phyloP scores from a whole-genome alignment of 2,329 filamentous ascomycete species.

The Cytospora chrysosperma region DNA sequence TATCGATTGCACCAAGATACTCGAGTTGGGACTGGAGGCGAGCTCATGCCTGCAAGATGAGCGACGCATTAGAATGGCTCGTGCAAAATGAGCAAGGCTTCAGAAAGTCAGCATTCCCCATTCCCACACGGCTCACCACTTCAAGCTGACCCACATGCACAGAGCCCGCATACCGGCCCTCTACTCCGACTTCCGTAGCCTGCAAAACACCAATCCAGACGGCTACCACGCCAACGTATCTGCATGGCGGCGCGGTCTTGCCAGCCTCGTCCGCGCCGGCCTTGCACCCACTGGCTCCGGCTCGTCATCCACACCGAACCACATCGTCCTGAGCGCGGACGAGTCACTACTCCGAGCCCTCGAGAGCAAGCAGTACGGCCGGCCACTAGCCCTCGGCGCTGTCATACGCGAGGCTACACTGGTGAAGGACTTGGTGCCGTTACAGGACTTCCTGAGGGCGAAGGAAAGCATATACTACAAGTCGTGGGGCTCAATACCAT shows the following conservation, averaged over 20 bases:
- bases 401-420: slow-evolving; percentile 74
- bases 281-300: slow-evolving; percentile 30
- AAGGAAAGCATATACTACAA: slow-evolving; percentile 70
- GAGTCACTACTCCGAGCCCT: slow-evolving; percentile 69
- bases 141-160: slow-evolving; percentile 17
- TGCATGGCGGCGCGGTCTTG: slow-evolving; percentile 37
- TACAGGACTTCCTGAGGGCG: slow-evolving; percentile 65
- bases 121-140: neutral
- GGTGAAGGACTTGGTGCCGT: slow-evolving; percentile 66
- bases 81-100: slow-evolving; percentile 34
- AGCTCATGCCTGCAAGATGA: slow-evolving; percentile 16
- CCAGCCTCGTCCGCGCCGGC: slow-evolving; percentile 33
- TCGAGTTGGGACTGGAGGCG: slow-evolving; percentile 51
- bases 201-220: slow-evolving; percentile 29
- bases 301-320: slow-evolving; percentile 39
- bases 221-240: slow-evolving; percentile 36
- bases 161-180: slow-evolving; percentile 31
- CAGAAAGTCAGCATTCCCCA: slow-evolving; percentile 28
- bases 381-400: slow-evolving; percentile 75
- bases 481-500: slow-evolving; percentile 68
- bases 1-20: neutral
- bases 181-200: slow-evolving; percentile 31
- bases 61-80: slow-evolving; percentile 30
- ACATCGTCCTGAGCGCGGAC: slow-evolving; percentile 54
- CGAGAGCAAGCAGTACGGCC: slow-evolving; percentile 74